Conservation (phyloP, 345 rosid species). For the Luvunga scandens region DNA sequence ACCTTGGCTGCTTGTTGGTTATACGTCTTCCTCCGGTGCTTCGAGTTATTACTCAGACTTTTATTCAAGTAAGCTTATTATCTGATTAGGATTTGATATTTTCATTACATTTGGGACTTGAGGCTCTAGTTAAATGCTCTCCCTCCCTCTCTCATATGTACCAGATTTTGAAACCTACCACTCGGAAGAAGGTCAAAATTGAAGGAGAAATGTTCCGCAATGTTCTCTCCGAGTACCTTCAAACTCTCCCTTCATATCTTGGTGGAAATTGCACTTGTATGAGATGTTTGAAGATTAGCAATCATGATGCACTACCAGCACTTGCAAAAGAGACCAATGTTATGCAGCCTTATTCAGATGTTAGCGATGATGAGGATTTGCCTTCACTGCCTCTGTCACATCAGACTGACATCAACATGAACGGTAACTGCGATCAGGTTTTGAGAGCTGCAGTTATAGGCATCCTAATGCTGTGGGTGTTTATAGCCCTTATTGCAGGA, state of each 20-base stretch:
- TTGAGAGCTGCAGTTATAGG: constrained; percentile 59
- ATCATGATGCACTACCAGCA: constrained; percentile 14
- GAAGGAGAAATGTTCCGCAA: constrained; percentile 61
- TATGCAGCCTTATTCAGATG: constrained; percentile 15
- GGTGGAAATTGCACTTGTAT: constrained; percentile 77
- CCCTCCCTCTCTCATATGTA: not conserved
- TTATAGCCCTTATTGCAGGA: constrained; percentile 55
- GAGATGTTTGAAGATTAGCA: constrained; percentile 44
- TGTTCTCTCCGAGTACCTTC: constrained; percentile 61
- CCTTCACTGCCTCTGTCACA: constrained; percentile 15
- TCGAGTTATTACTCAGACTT: constrained; percentile 82
- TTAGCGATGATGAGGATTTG: constrained; percentile 29
- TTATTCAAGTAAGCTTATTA: constrained; percentile 61
- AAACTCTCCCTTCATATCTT: constrained; percentile 73
- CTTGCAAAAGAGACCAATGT: constrained; percentile 21
- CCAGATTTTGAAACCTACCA: constrained; percentile 74
- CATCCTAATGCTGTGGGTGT: constrained; percentile 62
- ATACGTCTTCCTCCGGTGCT: constrained; percentile 86
- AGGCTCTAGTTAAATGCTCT: not conserved
- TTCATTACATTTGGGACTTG: not conserved
- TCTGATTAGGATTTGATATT: not conserved
- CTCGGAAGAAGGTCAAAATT: constrained; percentile 80
- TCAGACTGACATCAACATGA: constrained; percentile 32
- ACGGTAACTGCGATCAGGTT: constrained; percentile 44
- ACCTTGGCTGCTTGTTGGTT: constrained; percentile 78